Percentiles rank a stretch among this genome's conserved stretches.
Conservation (phyloP, 306 rosid genomes). For the Rosa chinensis region DNA sequence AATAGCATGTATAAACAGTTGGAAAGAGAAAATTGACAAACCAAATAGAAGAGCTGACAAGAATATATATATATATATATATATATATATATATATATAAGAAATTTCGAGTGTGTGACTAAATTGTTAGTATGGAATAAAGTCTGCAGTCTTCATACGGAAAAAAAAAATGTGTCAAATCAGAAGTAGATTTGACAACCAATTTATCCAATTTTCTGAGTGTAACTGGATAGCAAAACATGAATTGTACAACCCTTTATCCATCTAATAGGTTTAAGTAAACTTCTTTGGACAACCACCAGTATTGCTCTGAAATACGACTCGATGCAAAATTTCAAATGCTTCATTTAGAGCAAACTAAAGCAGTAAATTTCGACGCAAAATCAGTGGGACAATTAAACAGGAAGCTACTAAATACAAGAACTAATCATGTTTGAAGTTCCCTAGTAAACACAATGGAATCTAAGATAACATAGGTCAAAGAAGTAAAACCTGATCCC, state of each 20-base stretch:
- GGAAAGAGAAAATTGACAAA: background rate
- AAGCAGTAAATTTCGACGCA: too few species aligned
- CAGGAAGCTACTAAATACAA: too few species aligned
- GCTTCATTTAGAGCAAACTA: too few species aligned
- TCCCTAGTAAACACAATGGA: too few species aligned
- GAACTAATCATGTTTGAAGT: too few species aligned
- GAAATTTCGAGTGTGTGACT: background rate
- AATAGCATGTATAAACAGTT: background rate
- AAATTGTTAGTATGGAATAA: background rate
- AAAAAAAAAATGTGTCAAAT: background rate
- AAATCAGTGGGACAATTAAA: too few species aligned
- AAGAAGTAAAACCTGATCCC: too few species aligned
- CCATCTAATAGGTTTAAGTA: background rate
- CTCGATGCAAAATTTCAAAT: too few species aligned
- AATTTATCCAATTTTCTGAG: background rate
- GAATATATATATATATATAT: background rate
- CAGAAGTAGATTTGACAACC: background rate
- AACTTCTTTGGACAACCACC: too few species aligned
- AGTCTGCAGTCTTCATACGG: background rate
- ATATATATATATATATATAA: background rate
- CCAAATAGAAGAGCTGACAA: background rate
- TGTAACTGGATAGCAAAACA: background rate
- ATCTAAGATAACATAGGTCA: too few species aligned
- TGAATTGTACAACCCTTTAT: background rate
- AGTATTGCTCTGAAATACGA: too few species aligned